Evolutionary conservation across 75 land plant genomes (phyloP).

Genomic region (Pinus tabuliformis): DNA sequence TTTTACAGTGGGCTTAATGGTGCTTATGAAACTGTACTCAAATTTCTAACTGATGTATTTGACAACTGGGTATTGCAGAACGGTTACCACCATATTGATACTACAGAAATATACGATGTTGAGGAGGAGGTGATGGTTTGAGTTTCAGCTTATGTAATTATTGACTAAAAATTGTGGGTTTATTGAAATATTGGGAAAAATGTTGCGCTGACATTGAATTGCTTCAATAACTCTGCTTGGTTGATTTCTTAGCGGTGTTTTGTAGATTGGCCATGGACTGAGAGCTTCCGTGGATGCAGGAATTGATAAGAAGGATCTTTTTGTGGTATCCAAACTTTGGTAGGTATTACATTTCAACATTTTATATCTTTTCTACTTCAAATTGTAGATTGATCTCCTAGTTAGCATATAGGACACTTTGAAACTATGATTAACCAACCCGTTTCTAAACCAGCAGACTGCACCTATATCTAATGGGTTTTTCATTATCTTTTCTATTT

Average conservation of each 20-base stretch:
- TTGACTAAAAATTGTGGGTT: no score
- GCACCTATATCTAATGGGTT: no score
- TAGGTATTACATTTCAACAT: neutral
- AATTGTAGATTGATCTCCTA: no score
- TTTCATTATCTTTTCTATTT: no score
- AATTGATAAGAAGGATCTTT: conserved; percentile 35
- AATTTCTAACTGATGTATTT: no score
- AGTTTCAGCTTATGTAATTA: neutral
- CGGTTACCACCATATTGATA: conserved; percentile 52
- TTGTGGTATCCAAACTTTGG: conserved; percentile 57
- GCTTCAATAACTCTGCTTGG: neutral
- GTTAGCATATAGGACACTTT: neutral
- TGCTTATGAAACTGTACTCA: no score
- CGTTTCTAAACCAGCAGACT: no score
- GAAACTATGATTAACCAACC: neutral
- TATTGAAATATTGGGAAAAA: no score
- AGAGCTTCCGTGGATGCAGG: conserved; percentile 40
- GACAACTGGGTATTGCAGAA: conserved; percentile 14
- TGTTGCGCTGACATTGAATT: neutral
- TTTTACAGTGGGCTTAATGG: no score
- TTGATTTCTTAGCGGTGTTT: neutral
- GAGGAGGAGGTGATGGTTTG: conserved; percentile 26
- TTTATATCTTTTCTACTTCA: no score
- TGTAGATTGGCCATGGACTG: conserved; percentile 38
- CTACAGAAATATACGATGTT: conserved; percentile 35